A percentile compares a stretch with the other conserved stretches of the same genome.
Conservation (phyloP, 164 flowering plant genomes). For the Piper longum region DNA sequence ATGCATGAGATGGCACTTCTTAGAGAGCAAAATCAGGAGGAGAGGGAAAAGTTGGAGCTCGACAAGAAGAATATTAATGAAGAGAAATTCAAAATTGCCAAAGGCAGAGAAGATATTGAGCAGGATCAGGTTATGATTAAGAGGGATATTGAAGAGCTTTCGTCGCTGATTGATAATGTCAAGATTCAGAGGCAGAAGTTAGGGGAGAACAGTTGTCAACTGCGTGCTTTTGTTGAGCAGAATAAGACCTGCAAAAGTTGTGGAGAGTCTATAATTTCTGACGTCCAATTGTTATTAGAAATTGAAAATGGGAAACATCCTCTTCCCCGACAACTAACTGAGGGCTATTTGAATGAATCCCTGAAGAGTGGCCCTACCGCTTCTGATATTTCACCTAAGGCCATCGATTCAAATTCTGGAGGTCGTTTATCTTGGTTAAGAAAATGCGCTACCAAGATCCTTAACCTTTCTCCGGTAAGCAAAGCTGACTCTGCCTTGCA, state of each 20-base stretch:
- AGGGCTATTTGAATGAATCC: constrained; percentile 16
- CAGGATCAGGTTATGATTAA: constrained; percentile 44
- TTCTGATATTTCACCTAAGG: constrained; percentile 18
- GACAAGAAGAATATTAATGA: constrained; percentile 33
- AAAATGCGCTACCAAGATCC: constrained; percentile 49
- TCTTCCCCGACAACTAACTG: constrained; percentile 25
- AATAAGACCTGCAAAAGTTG: constrained; percentile 44
- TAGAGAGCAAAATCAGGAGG: constrained; percentile 37
- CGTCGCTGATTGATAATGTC: constrained; percentile 43
- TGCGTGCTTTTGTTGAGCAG: constrained; percentile 44
- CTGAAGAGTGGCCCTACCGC: constrained; percentile 9
- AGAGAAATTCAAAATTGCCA: constrained; percentile 31
- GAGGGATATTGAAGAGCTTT: constrained; percentile 55
- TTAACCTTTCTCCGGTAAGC: constrained; percentile 20
- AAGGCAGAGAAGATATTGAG: constrained; percentile 39
- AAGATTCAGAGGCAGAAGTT: constrained; percentile 46
- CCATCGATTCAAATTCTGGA: constrained; percentile 12
- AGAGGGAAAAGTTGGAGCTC: constrained; percentile 44
- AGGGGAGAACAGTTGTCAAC: constrained; percentile 28
- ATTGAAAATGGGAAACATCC: constrained; percentile 15
- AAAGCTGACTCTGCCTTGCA: constrained; percentile 4
- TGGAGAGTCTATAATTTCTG: constrained; percentile 43
- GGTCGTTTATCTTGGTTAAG: constrained; percentile 42
- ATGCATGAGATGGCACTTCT: constrained; percentile 21
- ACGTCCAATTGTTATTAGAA: constrained; percentile 28